Evolutionary conservation across 208 protist genomes (phyloP).

Genomic region (Trypanosoma rangeli): DNA sequence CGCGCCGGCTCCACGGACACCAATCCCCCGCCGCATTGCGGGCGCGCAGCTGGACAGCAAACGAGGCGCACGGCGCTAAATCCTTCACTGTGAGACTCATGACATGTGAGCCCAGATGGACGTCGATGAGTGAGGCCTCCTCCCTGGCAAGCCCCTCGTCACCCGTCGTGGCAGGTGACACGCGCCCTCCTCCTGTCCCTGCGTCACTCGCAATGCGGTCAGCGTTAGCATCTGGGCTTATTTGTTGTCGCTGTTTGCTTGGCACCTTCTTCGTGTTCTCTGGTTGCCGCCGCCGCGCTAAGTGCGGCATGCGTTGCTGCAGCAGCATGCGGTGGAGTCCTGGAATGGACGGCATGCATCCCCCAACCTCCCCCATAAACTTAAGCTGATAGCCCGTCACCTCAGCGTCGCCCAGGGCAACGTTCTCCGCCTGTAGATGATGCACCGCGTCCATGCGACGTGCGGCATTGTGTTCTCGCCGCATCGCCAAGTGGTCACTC

Average conservation of each 20-base stretch:
- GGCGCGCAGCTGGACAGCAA: constrained; percentile 48
- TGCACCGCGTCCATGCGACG: constrained; percentile 68
- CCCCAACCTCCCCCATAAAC: constrained; percentile 29
- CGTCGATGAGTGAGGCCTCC: constrained; percentile 39
- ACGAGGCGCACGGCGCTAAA: constrained; percentile 40
- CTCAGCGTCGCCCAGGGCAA: constrained; percentile 54
- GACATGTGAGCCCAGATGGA: constrained; percentile 35
- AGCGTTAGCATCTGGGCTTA: constrained; percentile 6
- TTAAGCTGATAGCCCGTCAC: constrained; percentile 61
- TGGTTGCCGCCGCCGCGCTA: constrained; percentile 14
- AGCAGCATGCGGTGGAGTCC: constrained; percentile 41
- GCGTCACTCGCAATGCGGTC: neutral
- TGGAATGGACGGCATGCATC: constrained; percentile 21
- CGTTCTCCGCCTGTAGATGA: constrained; percentile 67
- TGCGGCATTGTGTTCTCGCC: constrained; percentile 72
- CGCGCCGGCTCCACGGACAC: constrained; percentile 76
- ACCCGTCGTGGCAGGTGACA: neutral
- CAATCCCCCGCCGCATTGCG: constrained; percentile 64
- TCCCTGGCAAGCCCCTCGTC: neutral
- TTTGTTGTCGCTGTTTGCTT: neutral
- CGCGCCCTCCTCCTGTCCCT: neutral
- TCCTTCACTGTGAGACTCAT: constrained; percentile 26
- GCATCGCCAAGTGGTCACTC: constrained; percentile 47
- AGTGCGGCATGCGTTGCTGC: constrained; percentile 33
- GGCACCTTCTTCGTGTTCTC: constrained; percentile 8